Evolutionary conservation across 768 basidiomycete genomes (phyloP).

Genomic region (Tricholoma sp.): DNA sequence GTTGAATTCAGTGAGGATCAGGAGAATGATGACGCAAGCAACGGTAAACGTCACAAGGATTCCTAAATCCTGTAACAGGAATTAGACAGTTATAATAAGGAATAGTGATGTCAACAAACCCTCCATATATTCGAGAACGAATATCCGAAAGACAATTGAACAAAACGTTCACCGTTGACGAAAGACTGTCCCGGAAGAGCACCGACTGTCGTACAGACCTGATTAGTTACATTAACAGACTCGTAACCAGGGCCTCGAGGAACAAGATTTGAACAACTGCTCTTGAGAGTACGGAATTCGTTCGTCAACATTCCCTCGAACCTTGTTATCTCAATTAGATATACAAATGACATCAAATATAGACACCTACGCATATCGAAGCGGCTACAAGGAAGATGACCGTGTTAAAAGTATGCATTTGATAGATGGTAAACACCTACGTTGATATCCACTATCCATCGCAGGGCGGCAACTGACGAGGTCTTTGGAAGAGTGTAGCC

Average conservation of each 20-base stretch:
- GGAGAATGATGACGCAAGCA: conserved; percentile 48
- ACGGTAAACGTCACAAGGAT: conserved; percentile 62
- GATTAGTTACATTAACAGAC: conserved; percentile 50
- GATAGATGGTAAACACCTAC: conserved; percentile 23
- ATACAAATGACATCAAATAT: conserved; percentile 37
- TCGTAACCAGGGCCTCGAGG: conserved; percentile 63
- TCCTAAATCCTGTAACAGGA: conserved; percentile 52
- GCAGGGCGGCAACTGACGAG: conserved; percentile 62
- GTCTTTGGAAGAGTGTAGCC: conserved; percentile 58
- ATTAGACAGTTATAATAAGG: background rate
- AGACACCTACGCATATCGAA: conserved; percentile 34
- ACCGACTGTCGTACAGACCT: conserved; percentile 74
- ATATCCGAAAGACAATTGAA: conserved; percentile 46
- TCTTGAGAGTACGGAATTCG: conserved; percentile 69
- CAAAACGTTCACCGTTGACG: conserved; percentile 56
- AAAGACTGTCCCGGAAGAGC: conserved; percentile 49
- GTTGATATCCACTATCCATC: conserved; percentile 65
- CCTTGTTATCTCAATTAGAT: conserved; percentile 20
- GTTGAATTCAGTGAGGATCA: conserved; percentile 56
- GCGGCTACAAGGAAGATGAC: conserved; percentile 22
- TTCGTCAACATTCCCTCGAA: conserved; percentile 77
- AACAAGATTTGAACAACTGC: conserved; percentile 44
- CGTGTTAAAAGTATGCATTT: too few species aligned
- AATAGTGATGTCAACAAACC: conserved; percentile 7
- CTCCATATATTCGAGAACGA: conserved; percentile 20